These are phyloP conservation scores for Diaporthe sp. DNA, from an alignment of 2,329 filamentous ascomycete genomes.

Conservation along the genomic window DNA sequence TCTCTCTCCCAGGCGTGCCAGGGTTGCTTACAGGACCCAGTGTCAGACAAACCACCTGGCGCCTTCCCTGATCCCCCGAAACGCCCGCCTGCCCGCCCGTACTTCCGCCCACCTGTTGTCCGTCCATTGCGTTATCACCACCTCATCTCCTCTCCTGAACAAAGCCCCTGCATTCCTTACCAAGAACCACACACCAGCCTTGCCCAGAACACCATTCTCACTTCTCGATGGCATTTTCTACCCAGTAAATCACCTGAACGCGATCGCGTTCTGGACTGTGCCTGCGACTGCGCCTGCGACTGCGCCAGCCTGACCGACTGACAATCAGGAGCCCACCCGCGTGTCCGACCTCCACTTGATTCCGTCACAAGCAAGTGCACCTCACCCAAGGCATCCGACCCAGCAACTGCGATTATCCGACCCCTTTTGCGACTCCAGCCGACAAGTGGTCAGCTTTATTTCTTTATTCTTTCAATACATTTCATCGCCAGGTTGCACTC, in stretches of 20 bases:
- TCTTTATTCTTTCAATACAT: not conserved
- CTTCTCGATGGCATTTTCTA: conserved; percentile 22
- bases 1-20: not conserved
- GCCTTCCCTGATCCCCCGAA: conserved; percentile 19
- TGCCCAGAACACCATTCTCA: not conserved
- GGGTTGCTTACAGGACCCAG: conserved; percentile 28
- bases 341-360: conserved; percentile 11
- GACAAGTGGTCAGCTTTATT: not conserved
- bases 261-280: conserved; percentile 36
- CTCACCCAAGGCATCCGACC: conserved; percentile 6
- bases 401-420: not conserved
- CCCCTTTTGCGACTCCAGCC: not conserved
- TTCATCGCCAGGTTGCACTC: not conserved
- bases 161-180: conserved; percentile 20
- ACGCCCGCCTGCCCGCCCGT: conserved; percentile 24
- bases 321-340: conserved; percentile 20
- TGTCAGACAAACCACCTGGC: conserved; percentile 25
- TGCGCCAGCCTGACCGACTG: conserved; percentile 24
- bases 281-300: conserved; percentile 11
- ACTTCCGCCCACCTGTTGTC: conserved; percentile 1
- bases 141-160: conserved; percentile 34
- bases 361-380: conserved; percentile 24
- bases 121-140: conserved; percentile 38
- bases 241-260: conserved; percentile 32
- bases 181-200: not conserved